Conservation (phyloP, 352 stramenopile species). For the Thraustochytrium sp. region DNA sequence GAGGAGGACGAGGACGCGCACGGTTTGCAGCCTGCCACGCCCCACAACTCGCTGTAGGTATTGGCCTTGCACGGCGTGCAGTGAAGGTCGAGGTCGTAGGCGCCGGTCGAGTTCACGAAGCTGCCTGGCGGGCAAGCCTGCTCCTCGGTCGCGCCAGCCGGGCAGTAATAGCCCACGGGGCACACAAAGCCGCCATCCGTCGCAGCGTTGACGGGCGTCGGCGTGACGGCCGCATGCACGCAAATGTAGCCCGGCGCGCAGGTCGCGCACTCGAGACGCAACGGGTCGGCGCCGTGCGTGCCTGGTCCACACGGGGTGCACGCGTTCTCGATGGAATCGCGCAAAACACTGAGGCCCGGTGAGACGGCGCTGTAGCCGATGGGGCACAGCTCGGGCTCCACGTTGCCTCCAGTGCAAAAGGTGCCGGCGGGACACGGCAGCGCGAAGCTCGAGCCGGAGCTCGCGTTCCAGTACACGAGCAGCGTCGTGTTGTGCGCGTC, state of each 20-base stretch:
- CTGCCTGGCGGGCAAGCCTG: constrained; percentile 63
- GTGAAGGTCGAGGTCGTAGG: constrained; percentile 55
- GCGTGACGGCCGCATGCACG: constrained; percentile 63
- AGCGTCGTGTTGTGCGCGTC: neutral
- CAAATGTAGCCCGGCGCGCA: constrained; percentile 77
- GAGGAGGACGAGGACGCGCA: constrained; percentile 73
- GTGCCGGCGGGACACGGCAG: constrained; percentile 67
- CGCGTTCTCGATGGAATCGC: constrained; percentile 56
- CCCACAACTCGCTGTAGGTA: constrained; percentile 67
- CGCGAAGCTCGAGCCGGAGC: constrained; percentile 48
- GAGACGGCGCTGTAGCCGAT: constrained; percentile 62
- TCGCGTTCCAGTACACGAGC: constrained; percentile 31
- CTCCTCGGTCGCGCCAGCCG: constrained; percentile 57
- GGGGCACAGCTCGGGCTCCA: constrained; percentile 61
- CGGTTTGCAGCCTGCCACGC: constrained; percentile 65
- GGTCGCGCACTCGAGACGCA: constrained; percentile 62
- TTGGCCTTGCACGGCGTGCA: constrained; percentile 65
- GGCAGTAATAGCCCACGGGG: constrained; percentile 68
- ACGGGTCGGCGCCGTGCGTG: constrained; percentile 68
- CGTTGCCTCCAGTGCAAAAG: constrained; percentile 28
- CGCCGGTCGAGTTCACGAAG: constrained; percentile 62
- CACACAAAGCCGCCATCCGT: constrained; percentile 75
- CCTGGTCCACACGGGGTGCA: constrained; percentile 69
- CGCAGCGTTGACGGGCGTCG: constrained; percentile 55
- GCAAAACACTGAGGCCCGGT: constrained; percentile 56